These are phyloP conservation scores for Salix brachista DNA, from an alignment of 345 rosid genomes.

Conservation along the genomic window DNA sequence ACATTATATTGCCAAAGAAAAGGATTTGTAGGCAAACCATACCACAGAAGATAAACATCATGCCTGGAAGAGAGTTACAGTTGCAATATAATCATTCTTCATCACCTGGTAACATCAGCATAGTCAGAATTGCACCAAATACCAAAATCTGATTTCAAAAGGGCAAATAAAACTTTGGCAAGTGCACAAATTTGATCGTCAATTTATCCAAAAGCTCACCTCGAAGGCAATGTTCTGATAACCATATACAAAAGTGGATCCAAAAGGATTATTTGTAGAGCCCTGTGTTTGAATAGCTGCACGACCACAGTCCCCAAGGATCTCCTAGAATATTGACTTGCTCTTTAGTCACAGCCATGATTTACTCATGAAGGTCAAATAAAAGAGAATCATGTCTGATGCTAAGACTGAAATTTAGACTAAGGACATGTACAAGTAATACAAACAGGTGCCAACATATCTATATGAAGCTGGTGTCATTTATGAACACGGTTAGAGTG, in stretches of 20 bases:
- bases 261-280: constrained; percentile 89
- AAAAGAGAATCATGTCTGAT: not conserved
- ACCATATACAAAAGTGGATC: constrained; percentile 92
- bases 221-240: constrained; percentile 92
- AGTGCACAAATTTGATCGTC: not conserved
- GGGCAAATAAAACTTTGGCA: not conserved
- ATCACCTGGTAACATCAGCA: constrained; percentile 60
- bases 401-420: not conserved
- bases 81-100: constrained; percentile 91
- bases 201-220: constrained; percentile 36
- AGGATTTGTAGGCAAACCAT: not conserved
- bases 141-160: not conserved
- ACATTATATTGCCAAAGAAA: not conserved
- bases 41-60: constrained; percentile 32
- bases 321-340: constrained; percentile 44
- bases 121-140: constrained; percentile 3
- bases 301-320: constrained; percentile 93
- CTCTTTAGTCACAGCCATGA: not conserved
- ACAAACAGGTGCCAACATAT: no score
- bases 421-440: not conserved
- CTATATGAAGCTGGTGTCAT: no score
- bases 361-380: no score
- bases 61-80: constrained; percentile 80
- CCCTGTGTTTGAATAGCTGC: constrained; percentile 99
- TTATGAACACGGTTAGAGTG: no score